Conservation (phyloP, 768 basidiomycete genomes). For the Rubroboletus pulcherrimus region DNA sequence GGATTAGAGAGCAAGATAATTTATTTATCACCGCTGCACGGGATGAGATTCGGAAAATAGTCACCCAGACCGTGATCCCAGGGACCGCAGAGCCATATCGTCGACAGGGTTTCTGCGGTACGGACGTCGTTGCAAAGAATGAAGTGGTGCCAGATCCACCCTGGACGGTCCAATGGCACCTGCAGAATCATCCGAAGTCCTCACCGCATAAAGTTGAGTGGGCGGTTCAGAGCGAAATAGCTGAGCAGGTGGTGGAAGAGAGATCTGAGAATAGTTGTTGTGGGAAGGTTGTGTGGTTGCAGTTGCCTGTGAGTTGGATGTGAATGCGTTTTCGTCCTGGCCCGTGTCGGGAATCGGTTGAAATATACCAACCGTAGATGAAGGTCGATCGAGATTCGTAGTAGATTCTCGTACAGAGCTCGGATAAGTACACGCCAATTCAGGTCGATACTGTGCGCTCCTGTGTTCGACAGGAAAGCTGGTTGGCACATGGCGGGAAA, state of each 20-base stretch:
- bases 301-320: slow-evolving; percentile 9
- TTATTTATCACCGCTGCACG: slow-evolving; percentile 23
- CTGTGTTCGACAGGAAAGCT: slow-evolving; percentile 10
- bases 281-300: slow-evolving; percentile 8
- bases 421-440: slow-evolving; percentile 15
- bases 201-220: slow-evolving; percentile 30
- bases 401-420: slow-evolving; percentile 18
- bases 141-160: slow-evolving; percentile 55
- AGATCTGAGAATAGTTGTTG: slow-evolving; percentile 20
- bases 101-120: slow-evolving; percentile 61
- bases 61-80: slow-evolving; percentile 38
- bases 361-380: slow-evolving; percentile 17
- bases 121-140: slow-evolving; percentile 51
- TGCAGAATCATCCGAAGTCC: slow-evolving; percentile 17
- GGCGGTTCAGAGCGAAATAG: slow-evolving; percentile 27
- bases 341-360: slow-evolving; percentile 4
- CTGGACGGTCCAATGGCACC: slow-evolving; percentile 24
- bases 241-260: slow-evolving; percentile 32
- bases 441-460: slow-evolving; percentile 10
- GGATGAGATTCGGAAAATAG: slow-evolving; percentile 23
- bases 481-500: slow-evolving; percentile 3
- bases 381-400: slow-evolving; percentile 17
- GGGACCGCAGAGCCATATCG: slow-evolving; percentile 54
- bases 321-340: slow-evolving; percentile 6
- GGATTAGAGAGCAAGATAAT: slow-evolving; percentile 16